These are phyloP conservation scores for Podila epigama DNA, from an alignment of 192 early-diverging fungal species.

Conservation along the genomic window DNA sequence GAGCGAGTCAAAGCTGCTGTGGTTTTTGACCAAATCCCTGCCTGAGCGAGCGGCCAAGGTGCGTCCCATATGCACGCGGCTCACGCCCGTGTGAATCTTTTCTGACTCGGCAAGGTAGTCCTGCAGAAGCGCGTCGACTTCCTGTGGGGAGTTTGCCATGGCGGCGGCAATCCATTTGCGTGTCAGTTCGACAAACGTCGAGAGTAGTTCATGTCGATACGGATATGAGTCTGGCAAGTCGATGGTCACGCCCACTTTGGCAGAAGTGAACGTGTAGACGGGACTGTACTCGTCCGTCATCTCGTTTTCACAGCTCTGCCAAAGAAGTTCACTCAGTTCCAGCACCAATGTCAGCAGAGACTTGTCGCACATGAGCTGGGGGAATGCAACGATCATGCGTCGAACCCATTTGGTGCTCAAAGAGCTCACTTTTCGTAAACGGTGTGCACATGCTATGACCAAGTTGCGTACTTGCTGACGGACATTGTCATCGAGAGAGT, in stretches of 20 bases:
- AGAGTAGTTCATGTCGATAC: constrained; percentile 72
- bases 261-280: constrained; percentile 70
- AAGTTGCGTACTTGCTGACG: constrained; percentile 64
- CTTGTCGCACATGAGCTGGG: constrained; percentile 82
- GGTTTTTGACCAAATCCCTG: constrained; percentile 29
- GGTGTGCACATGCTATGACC: constrained; percentile 70
- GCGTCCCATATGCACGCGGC: constrained; percentile 72
- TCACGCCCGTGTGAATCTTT: constrained; percentile 57
- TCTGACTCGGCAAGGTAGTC: constrained; percentile 71
- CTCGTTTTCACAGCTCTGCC: constrained; percentile 80
- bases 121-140: constrained; percentile 72
- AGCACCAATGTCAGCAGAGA: constrained; percentile 71
- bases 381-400: constrained; percentile 66
- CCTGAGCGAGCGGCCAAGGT: constrained; percentile 63
- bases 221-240: constrained; percentile 75
- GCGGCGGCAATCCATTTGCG: constrained; percentile 72
- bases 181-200: constrained; percentile 63
- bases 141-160: constrained; percentile 69
- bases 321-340: constrained; percentile 86
- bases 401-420: constrained; percentile 70
- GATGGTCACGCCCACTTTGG: constrained; percentile 66
- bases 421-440: constrained; percentile 71
- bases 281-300: constrained; percentile 79
- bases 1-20: constrained; percentile 21
- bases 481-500: constrained; percentile 52